Base-by-base conservation (phyloP, 345 rosid genomes). In the Salix exigua region DNA sequence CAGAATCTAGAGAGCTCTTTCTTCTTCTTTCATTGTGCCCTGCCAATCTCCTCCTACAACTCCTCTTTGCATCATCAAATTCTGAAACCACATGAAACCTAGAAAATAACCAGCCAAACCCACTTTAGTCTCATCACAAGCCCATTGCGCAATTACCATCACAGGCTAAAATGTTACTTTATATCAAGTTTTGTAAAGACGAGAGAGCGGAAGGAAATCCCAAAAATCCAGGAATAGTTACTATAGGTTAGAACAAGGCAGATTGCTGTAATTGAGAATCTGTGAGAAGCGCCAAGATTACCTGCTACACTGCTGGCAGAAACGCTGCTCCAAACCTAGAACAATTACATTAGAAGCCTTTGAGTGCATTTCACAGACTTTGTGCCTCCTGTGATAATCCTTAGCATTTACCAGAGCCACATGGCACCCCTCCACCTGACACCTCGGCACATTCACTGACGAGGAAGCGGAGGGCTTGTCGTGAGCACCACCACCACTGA, bases 251-350 rank as follows among this genome's bases (percentile, higher is more conserved):
- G 2, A 23, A n/a, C 14, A 55, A n/a, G 25, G 1, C 25, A 58
- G 28, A 28, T 58, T 14, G 12, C 63, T 23, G 23, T 7, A 53
- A 53, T 53, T 53, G 60, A 53, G 25, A 53, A n/a, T 19, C 12
- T 18, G 2, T 31, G 4, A 51, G 33, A 63, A 30, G 10, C 26
- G 35, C 21, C 4, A 72, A 50, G 6, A 17, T 80, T 81, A 90
- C 98, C 97, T 86, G 86, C 98, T 93, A 81, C 98, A 93, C 79
- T 93, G 97, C 83, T 93, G 98, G 76, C 98, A 93, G 78, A 93
- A 93, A 4, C 98, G 87, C 77, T 91, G 92, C 76, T 90, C 91
- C 48, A 89, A 35, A 75, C 98, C 98, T 26, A 75, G 68, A 65
- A 93, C 97, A 66, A 78, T 51, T 2, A 89, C 98, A 76, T 80